These are phyloP conservation scores for Nicotiana rustica DNA, from an alignment of 305 asterid genomes.

Conservation along the genomic window DNA sequence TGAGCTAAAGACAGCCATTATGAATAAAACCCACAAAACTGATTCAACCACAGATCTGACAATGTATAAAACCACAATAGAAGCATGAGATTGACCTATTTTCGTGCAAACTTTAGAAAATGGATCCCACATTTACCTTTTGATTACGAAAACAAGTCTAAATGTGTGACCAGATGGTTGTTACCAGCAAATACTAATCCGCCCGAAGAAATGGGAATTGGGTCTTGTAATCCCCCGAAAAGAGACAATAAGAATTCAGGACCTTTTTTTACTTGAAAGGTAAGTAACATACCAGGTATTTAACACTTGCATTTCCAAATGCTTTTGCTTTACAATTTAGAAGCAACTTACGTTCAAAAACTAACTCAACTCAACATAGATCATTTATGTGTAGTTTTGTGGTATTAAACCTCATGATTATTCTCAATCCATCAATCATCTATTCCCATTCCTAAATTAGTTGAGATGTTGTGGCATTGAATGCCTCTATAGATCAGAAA, in stretches of 20 bases:
- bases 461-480: slow-evolving; percentile 15
- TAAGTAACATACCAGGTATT: neutral
- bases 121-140: neutral
- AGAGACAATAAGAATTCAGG: neutral
- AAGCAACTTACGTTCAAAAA: neutral
- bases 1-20: neutral
- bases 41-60: neutral
- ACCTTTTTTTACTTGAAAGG: neutral
- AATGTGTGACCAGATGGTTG: neutral
- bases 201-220: neutral
- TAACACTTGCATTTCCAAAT: neutral
- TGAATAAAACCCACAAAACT: neutral
- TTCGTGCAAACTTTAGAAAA: neutral
- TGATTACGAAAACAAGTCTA: neutral
- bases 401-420: neutral
- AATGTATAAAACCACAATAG: neutral
- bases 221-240: neutral
- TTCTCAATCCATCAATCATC: no score
- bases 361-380: neutral
- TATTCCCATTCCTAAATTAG: no score
- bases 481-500: neutral
- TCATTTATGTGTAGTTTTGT: neutral
- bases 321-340: neutral
- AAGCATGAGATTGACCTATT: neutral
- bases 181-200: neutral